These are phyloP conservation scores for Plicaturopsis crispa DNA, from an alignment of 768 basidiomycete species.

Conservation along the genomic window DNA sequence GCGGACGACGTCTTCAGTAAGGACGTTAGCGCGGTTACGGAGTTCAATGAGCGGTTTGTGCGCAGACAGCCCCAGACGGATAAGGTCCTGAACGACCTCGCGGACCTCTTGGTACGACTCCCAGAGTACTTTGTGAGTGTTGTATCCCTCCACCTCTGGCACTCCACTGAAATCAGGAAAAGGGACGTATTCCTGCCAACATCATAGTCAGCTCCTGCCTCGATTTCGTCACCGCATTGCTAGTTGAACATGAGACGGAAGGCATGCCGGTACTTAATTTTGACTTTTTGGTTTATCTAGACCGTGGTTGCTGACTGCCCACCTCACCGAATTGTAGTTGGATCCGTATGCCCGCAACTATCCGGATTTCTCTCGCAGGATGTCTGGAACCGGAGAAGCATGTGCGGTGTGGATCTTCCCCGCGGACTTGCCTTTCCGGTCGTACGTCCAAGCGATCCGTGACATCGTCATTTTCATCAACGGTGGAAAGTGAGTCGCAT, in stretches of 20 bases:
- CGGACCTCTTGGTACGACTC: too few relatives aligned
- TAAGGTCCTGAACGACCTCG: too few relatives aligned
- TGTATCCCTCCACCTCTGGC: too few relatives aligned
- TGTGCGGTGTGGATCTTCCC: slow-evolving; percentile 30
- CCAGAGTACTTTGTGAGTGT: too few relatives aligned
- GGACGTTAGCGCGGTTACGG: slow-evolving; percentile 17
- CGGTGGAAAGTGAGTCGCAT: slow-evolving; percentile 31
- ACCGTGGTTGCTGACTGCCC: slow-evolving; percentile 11
- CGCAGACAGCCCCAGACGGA: too few relatives aligned
- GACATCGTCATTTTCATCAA: slow-evolving; percentile 24
- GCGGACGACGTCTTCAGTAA: slow-evolving; percentile 26
- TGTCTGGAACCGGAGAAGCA: slow-evolving; percentile 26
- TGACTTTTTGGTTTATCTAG: slow-evolving; percentile 4
- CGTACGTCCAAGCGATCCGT: slow-evolving; percentile 30
- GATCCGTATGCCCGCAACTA: slow-evolving; percentile 17
- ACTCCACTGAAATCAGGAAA: too few relatives aligned
- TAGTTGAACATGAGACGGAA: slow-evolving; percentile 23
- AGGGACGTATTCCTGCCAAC: slow-evolving; percentile 20
- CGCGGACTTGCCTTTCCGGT: slow-evolving; percentile 17
- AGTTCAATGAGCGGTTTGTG: slow-evolving; percentile 29
- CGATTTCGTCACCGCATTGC: slow-evolving; percentile 24
- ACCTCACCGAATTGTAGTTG: too few relatives aligned
- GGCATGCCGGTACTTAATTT: slow-evolving; percentile 17
- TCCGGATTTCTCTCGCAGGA: slow-evolving; percentile 15
- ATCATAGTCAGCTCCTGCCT: slow-evolving; percentile 27